Percentiles rank a stretch among this genome's conserved stretches.
Evolutionary conservation across 2,329 filamentous ascomycete species (phyloP).

Genomic region (Fusarium paranaense): DNA sequence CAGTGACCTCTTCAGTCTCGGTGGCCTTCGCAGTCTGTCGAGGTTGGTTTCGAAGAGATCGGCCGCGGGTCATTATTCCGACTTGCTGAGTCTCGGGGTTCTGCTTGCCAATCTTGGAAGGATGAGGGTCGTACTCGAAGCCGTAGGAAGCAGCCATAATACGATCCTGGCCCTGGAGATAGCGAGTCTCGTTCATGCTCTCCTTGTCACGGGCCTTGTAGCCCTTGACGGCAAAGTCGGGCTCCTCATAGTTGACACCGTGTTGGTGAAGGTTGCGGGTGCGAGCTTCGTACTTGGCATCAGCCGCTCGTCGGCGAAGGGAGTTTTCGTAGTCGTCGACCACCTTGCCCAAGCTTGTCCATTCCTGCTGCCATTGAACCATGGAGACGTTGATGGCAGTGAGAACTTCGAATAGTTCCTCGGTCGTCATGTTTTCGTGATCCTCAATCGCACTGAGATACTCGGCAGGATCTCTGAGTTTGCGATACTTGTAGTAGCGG

Average conservation of each 20-base stretch:
- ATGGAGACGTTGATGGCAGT: constrained; percentile 60
- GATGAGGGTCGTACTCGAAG: constrained; percentile 70
- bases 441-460: constrained; percentile 62
- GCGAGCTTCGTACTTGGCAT: constrained; percentile 60
- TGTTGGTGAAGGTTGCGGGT: constrained; percentile 55
- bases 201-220: constrained; percentile 61
- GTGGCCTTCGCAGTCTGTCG: constrained; percentile 70
- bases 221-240: constrained; percentile 67
- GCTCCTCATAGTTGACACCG: constrained; percentile 59
- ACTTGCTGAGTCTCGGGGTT: constrained; percentile 65
- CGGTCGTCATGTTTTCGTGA: constrained; percentile 60
- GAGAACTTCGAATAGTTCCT: constrained; percentile 59
- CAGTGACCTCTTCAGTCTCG: constrained; percentile 63
- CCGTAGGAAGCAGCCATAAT: constrained; percentile 70
- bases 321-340: constrained; percentile 70
- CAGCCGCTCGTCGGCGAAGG: constrained; percentile 61
- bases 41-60: constrained; percentile 67
- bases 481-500: constrained; percentile 59
- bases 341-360: constrained; percentile 60
- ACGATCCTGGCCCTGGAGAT: constrained; percentile 65
- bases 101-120: constrained; percentile 68
- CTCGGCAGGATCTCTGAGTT: constrained; percentile 63
- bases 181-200: constrained; percentile 56
- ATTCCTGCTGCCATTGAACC: constrained; percentile 66
- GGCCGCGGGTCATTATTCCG: constrained; percentile 63